A percentile compares a stretch with the other conserved stretches of the same genome.
Evolutionary conservation across 805 yeast genomes (phyloP).

Genomic region (Saccharomycopsis selenospora): DNA sequence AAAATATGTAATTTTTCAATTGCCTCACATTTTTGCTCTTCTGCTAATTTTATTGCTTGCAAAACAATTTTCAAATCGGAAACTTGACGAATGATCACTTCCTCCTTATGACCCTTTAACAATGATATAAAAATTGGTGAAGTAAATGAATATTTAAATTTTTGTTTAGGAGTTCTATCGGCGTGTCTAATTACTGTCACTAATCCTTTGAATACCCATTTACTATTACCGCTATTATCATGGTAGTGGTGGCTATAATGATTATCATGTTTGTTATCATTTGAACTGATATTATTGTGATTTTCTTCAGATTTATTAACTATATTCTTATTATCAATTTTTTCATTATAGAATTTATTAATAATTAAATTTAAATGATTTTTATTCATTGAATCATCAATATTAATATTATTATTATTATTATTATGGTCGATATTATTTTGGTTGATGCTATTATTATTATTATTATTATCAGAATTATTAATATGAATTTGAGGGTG

Average conservation of each 20-base stretch:
- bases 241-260: too few species aligned
- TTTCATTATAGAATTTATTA: too few species aligned
- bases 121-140: slow-evolving; percentile 80
- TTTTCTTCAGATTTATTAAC: neutral
- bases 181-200: slow-evolving; percentile 94
- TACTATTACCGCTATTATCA: slow-evolving; percentile 40
- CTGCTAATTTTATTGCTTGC: slow-evolving; percentile 76
- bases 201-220: slow-evolving; percentile 94
- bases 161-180: slow-evolving; percentile 97
- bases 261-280: too few species aligned
- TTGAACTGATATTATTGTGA: neutral
- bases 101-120: slow-evolving; percentile 90
- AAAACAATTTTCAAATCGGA: slow-evolving; percentile 80
- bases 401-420: too few species aligned
- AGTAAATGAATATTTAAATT: slow-evolving; percentile 89
- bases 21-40: slow-evolving; percentile 75
- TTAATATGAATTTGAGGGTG: slow-evolving; percentile 2
- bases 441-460: too few species aligned
- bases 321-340: too few species aligned
- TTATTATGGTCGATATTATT: too few species aligned
- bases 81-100: slow-evolving; percentile 87
- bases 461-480: too few species aligned
- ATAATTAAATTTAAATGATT: too few species aligned
- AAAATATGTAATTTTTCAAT: slow-evolving; percentile 66
- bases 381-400: neutral